These are phyloP conservation scores for Vaccinium myrtillus DNA, from an alignment of 148 eudicot species.

Conservation along the genomic window DNA sequence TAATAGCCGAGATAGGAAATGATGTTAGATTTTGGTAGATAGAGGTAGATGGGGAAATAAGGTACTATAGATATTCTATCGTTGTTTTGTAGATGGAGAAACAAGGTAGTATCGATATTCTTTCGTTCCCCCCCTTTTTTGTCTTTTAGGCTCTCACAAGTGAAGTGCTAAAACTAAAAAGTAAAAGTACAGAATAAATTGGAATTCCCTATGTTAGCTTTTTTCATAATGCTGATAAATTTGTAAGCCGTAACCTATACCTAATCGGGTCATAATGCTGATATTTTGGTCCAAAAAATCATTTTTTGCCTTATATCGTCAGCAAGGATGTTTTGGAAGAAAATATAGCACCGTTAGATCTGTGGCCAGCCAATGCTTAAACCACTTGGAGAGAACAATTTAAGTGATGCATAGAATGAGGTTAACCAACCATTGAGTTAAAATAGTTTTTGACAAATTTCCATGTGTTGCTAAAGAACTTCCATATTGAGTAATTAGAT, in stretches of 20 bases:
- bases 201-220: too few relatives aligned
- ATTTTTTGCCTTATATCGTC: not conserved
- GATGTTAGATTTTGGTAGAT: not conserved
- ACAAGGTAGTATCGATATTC: not conserved
- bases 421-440: not conserved
- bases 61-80: not conserved
- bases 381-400: not conserved
- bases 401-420: not conserved
- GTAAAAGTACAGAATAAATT: too few relatives aligned
- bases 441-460: not conserved
- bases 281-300: not conserved
- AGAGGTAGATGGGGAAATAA: not conserved
- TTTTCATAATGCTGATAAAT: too few relatives aligned
- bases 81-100: not conserved
- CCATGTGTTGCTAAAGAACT: not conserved
- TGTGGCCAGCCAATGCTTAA: not conserved
- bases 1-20: not conserved
- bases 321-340: not conserved
- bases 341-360: not conserved
- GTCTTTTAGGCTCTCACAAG: too few relatives aligned
- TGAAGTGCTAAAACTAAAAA: too few relatives aligned
- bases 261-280: not conserved
- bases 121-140: not conserved
- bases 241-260: not conserved
- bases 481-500: slow-evolving; percentile 2